Base-by-base conservation (phyloP, 495 filamentous ascomycete genomes). In the Coniosporium apollinis region DNA sequence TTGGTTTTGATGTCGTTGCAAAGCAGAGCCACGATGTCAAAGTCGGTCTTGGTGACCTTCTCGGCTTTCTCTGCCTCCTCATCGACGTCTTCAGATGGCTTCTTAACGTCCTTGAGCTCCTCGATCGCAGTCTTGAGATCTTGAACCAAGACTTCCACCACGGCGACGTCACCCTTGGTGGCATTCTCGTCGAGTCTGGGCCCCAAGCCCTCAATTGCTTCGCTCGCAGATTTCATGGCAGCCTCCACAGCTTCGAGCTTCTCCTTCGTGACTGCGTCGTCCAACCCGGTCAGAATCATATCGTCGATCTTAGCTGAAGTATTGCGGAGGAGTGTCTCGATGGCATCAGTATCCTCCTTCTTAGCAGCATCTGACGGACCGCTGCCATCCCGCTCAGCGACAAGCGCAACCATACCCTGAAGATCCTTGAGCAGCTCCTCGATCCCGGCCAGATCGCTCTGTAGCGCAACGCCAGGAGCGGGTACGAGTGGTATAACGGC, bases 241-340 rank as follows among this genome's bases (percentile, higher is more conserved):
- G 64, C 57, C 47, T 92, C 84, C 1, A 94, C 50, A 0, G 64
- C 57, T 39, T 82, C 76, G 18, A 93, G 59, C 25, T 93, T 79
- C 17, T 86, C 76, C 33, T 82, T 79, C 36, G 67, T 76, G 3
- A 79, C 73, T n/a, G 65, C 47, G 30, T 61, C 60, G 20, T 70
- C 66, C 0, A 64, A 48, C 21, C 66, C 61, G 13, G 79, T 71
- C 28, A 85, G 69, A 13, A 64, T 62, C 28, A 89, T 58, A 21
- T 84, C 82, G 22, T 93, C 85, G 26, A 93, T 61, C 32, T 78
- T 74, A 7, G 76, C 68, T 45, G 91, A 92, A 14, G 81, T 82
- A 49, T 84, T 86, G 31, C 76, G 69, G 16, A 94, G 67, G 30
- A 94, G 67, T 0, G 75, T 84, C 52, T 93, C 84, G 37, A 94